Base-by-base conservation (phyloP, 352 stramenopile species). In the Globisporangium polare region DNA sequence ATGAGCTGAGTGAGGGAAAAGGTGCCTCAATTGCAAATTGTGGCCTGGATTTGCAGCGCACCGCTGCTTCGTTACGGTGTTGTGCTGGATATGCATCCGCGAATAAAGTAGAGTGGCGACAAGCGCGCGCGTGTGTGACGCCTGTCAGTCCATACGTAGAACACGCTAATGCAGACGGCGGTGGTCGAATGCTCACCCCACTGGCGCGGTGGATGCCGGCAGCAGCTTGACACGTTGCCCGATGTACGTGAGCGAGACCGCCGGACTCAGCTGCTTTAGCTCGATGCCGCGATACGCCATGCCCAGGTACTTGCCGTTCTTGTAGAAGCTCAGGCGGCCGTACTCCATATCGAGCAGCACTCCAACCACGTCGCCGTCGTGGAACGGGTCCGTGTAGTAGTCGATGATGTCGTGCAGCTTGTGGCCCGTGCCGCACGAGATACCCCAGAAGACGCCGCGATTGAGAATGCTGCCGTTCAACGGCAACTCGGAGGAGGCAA, bases 321-420 rank as follows among this genome's bases (percentile, higher is more conserved):
- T 73, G 68, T 90, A 94, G 54, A 94, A 94, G 45, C 72, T 90
- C 45, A 94, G 59, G 24, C 76, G 70, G 3, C 83, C 76, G 27
- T 83, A 79, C 64, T 91, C 78, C 78, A 89, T 91, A 55, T 94
- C 85, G 8, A 92, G 65, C 52, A 92, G 63, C 43, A 87, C 75
- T 10, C 85, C 85, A 1, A 94, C 74, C 0, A 91, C 68, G 60
- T 94, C 85, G 63, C 83, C 85, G 22, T 92, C 75, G 43, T 77
- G 75, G 58, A 86, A 90, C n/a, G 78, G 78, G 24, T 86, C 73
- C 3, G 75, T 73, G 60, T 89, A 94, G 67, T 83, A 80, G 56
- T 92, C 85, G 51, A 92, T 86, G 12, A 71, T 80, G 31, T 85
- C 71, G 61, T 91, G 78, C 17, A 90, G 66, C 41, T 92, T 94